These are phyloP conservation scores for Iris macrosiphon DNA, from an alignment of 106 monocot species.

Conservation along the genomic window DNA sequence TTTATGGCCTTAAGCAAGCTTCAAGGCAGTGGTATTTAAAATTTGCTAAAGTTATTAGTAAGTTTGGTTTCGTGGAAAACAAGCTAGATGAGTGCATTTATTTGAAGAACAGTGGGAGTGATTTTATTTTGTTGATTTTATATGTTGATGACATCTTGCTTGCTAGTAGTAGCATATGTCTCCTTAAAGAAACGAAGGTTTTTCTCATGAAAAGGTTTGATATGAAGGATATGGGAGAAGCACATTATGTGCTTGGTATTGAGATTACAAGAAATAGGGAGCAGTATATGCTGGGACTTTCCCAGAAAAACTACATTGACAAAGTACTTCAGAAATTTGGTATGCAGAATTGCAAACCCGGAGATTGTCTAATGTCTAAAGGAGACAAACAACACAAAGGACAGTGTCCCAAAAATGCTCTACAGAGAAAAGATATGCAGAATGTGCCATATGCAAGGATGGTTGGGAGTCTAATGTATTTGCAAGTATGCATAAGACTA, in stretches of 20 bases:
- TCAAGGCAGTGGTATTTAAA: conserved; percentile 2
- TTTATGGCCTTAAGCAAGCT: conserved; percentile 9
- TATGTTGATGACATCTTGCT: conserved; percentile 3
- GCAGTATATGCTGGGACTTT: not conserved
- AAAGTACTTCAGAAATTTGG: not conserved
- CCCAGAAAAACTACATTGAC: not conserved
- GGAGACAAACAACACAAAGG: conserved; percentile 5
- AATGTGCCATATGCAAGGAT: too few relatives aligned
- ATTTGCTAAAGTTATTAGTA: not conserved
- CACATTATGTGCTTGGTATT: not conserved
- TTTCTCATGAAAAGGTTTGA: not conserved
- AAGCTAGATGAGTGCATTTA: conserved; percentile 6
- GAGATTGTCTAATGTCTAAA: not conserved
- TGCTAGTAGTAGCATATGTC: not conserved
- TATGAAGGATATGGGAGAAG: conserved; percentile 4
- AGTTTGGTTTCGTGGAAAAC: conserved; percentile 2
- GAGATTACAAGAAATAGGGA: not conserved
- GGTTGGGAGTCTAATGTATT: too few relatives aligned
- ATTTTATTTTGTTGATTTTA: conserved; percentile 1
- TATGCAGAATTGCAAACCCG: not conserved
- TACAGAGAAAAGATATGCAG: too few relatives aligned
- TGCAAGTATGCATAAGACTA: too few relatives aligned
- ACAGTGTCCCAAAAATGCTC: too few relatives aligned
- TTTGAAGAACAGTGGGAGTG: not conserved
- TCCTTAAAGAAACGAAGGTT: not conserved